A percentile compares a stretch with the other conserved stretches of the same genome.
phyloP scores from a whole-genome alignment of 192 early-diverging fungal genomes.

The Phlyctochytrium planicorne region DNA sequence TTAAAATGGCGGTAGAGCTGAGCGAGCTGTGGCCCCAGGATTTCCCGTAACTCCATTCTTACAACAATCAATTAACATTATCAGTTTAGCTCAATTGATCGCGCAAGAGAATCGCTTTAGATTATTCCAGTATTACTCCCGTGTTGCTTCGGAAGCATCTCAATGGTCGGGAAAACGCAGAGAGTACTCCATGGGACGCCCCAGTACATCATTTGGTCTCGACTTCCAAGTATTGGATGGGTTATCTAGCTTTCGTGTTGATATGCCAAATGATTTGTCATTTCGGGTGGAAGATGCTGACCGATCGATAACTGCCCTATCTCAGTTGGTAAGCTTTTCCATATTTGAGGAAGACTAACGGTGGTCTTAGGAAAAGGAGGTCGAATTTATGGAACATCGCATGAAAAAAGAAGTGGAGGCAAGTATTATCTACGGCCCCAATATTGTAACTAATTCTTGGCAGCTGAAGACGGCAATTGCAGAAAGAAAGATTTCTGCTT shows the following conservation, averaged over 20 bases:
- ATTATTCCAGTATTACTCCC: neutral
- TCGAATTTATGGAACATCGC: conserved; percentile 19
- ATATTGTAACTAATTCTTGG: neutral
- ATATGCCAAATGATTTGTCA: neutral
- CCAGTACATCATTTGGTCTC: neutral
- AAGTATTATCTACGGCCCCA: neutral
- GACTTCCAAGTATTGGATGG: neutral
- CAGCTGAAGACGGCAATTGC: conserved; percentile 24
- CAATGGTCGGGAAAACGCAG: neutral
- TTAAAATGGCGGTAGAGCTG: neutral
- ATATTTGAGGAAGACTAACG: neutral
- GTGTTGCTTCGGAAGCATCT: neutral
- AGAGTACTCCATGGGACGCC: neutral
- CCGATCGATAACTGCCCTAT: conserved; percentile 13
- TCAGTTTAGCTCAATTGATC: neutral
- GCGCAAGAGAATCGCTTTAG: neutral
- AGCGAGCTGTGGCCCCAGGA: neutral
- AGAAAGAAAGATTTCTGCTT: conserved; percentile 23
- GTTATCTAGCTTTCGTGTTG: neutral
- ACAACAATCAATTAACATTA: neutral
- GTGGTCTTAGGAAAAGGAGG: conserved; percentile 19
- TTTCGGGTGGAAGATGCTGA: conserved; percentile 25
- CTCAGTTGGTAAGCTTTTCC: conserved; percentile 9
- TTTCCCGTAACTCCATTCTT: neutral
- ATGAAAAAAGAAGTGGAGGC: conserved; percentile 30